Base-by-base conservation (phyloP, 768 basidiomycete genomes). In the Lactifluus rugatus region DNA sequence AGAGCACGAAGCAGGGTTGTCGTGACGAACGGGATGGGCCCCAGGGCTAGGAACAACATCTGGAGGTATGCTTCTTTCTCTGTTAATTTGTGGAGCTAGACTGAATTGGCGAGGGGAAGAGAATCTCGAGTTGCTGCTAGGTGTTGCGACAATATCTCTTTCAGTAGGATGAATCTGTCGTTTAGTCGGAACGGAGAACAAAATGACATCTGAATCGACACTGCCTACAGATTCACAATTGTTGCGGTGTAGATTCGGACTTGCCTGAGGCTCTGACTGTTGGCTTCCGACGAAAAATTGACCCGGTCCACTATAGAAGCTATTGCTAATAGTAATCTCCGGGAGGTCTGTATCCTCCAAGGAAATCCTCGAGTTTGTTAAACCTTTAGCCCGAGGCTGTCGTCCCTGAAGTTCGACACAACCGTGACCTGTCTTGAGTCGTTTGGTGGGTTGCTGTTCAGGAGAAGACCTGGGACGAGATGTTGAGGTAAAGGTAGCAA, bases 341-440 rank as follows among this genome's bases (percentile, higher is more conserved):
- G 63, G 63, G 8, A 64, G 52, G 26, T 64, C 63, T 9, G 51
- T 49, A 7, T 63, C 62, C 32, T 62, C 56, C 28, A 61, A 34
- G 2, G 60, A 64, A 34, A 60, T 56, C 11, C 28, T 42, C 11
- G 59, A 34, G 16, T 14, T 36, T 2, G 36, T 19, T 19, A 26
- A 10, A 34, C 41, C 41, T 17, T 46, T 47, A 19, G 45, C 45
- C 16, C 13, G 48, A 9, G 31, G 42, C 44, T 51, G 54, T 31
- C 21, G 48, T 17, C 25, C 52, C 19, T 58, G 39, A 5, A 37
- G 59, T 25, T 54, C 49, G 21, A 47, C 42, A 56, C 63, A 62
- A 1, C 53, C 61, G 8, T 47, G 21, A 21, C n/a, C 32, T 7
- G 56, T 62, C 52, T 62, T 64, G 26, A 62, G 54, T 19, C 63